Evolutionary conservation across 495 filamentous ascomycete genomes (phyloP), one percentile per base, ranked within the genome.

Genomic region (Aspergillus kassunensis): DNA sequence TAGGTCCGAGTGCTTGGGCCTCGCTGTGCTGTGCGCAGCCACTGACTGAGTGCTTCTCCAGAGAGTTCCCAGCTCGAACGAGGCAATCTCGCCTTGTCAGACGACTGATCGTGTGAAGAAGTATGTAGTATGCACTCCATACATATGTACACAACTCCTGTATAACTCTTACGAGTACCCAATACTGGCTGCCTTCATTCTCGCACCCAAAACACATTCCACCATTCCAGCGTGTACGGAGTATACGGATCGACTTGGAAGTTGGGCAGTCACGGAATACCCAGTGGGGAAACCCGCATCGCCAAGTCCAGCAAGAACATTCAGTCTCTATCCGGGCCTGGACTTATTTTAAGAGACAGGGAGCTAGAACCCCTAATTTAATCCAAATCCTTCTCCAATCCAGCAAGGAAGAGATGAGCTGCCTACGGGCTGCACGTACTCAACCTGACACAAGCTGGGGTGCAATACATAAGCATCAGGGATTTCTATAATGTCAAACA

Each of bases 1-100:
- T 51, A 43, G 30, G 45, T 44, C 56, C 51, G 56, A 51, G 56
- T 58, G 56, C 56, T 54, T 58, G 51, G 51, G 49, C 56, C 56
- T 44, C 39, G 34, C 41, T 36, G 35, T 18, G 47, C 41, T 46
- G 47, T 39, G 39, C 48, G 33, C 51, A 16, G 45, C n/a, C n/a
- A n/a, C n/a, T n/a, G n/a, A n/a, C n/a, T n/a, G n/a, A n/a, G n/a
- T n/a, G n/a, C n/a, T n/a, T n/a, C n/a, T n/a, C n/a, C n/a, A n/a
- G n/a, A n/a, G n/a, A n/a, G n/a, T n/a, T n/a, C n/a, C n/a, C n/a
- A n/a, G 40, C 48, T 44, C 25, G 33, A 36, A 47, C 48, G 51
- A 44, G 46, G 41, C 21, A 45, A 37, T 25, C 46, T 23, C 25
- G n/a, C 27, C 35, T 44, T 45, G 47, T 49, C 42, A 44, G 55